These are phyloP conservation scores for Penicillium hordei DNA, from an alignment of 2,329 filamentous ascomycete genomes.

Conservation along the genomic window DNA sequence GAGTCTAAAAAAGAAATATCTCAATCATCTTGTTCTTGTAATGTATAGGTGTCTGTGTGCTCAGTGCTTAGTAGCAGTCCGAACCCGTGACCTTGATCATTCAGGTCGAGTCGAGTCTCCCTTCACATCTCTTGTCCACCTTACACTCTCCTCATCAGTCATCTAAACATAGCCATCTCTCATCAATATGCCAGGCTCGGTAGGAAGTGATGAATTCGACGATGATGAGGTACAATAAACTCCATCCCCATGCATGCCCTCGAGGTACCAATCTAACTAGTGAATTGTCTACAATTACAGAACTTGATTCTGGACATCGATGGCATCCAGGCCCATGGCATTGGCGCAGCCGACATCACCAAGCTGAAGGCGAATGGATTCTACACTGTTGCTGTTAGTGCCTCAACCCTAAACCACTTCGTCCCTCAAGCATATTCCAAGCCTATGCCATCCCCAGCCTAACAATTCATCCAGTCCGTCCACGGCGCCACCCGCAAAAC, in stretches of 20 bases:
- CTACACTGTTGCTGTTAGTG: constrained; percentile 61
- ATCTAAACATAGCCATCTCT: constrained; percentile 1
- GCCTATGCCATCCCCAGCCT: not conserved
- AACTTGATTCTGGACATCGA: constrained; percentile 66
- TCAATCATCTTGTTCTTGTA: constrained; percentile 7
- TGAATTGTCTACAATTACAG: constrained; percentile 33
- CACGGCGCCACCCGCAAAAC: constrained; percentile 60
- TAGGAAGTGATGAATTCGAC: constrained; percentile 52
- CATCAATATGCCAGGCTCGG: constrained; percentile 53
- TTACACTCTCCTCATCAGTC: not conserved
- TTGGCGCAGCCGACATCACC: constrained; percentile 63
- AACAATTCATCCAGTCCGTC: constrained; percentile 50
- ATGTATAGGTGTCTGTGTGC: not conserved
- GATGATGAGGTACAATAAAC: constrained; percentile 47
- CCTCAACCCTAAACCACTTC: not conserved
- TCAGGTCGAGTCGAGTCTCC: not conserved
- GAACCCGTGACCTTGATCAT: constrained; percentile 6
- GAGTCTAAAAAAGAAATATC: constrained; percentile 24
- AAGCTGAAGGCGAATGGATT: constrained; percentile 65
- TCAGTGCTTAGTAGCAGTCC: not conserved
- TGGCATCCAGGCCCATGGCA: constrained; percentile 64
- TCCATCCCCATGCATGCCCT: not conserved
- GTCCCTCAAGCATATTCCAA: not conserved
- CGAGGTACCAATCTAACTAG: not conserved
- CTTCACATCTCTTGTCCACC: not conserved